Base-by-base conservation (phyloP, 208 protist genomes). In the Endotrypanum monterogeii region DNA sequence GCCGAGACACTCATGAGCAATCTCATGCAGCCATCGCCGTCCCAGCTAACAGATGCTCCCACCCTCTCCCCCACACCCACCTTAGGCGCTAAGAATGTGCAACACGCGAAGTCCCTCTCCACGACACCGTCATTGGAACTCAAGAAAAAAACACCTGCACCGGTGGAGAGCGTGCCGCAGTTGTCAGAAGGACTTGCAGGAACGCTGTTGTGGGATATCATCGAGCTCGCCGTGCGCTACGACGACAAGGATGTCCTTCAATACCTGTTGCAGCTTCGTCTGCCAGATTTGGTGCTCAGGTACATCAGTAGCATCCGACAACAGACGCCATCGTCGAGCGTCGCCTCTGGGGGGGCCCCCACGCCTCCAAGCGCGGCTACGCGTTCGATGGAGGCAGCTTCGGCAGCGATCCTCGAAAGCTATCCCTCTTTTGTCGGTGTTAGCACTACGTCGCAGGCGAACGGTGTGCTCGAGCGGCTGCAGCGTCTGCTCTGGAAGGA, bases 181-280 rank as follows among this genome's bases (percentile, higher is more conserved):
- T 14, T 62, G n/a, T 25, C 66, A 14, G 62, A 68, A 18, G 78
- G 81, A 20, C 63, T 84, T 20, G 61, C 62, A 2, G 76, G 80
- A 35, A 90, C 86, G 23, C 65, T 90, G 65, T 76, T 90, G 65
- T 73, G 85, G 60, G 91, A 93, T 71, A 80, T 89, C 8, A 69
- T 93, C 50, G 91, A 95, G 74, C 80, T 95, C 2, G 74, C 88
- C 8, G 87, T 93, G 20, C 88, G 91, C 61, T 95, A 86, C 85
- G 91, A 95, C 66, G 83, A 93, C 67, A 81, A 82, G 39, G 52
- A 81, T 35, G 78, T 91, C 6, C 61, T 95, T n/a, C 44, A 32
- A 4, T 60, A 87, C 35, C 78, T 93, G 44, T 74, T 93, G 55
- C 76, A 78, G 68, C 76, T 89, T 30, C 63, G 68, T 4, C n/a